phyloP scores from a whole-genome alignment of 768 basidiomycete species.

The Lactarius hatsudake region DNA sequence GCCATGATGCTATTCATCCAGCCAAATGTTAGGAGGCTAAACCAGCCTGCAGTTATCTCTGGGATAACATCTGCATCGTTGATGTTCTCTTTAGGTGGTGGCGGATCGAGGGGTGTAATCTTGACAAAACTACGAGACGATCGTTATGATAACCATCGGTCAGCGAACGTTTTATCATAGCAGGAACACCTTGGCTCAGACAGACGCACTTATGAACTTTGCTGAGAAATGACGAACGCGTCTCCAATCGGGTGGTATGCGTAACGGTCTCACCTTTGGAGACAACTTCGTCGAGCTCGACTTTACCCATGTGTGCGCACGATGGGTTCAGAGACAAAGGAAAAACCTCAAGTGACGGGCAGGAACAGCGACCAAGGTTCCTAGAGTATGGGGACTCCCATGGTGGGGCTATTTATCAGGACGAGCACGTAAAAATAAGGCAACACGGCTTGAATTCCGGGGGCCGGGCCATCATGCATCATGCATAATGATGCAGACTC shows the following conservation, averaged over 20 bases:
- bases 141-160: neutral
- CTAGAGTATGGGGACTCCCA: neutral
- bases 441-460: no score
- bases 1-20: constrained; percentile 75
- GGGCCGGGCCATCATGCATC: no score
- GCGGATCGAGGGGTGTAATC: constrained; percentile 30
- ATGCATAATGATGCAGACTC: no score
- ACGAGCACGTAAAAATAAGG: neutral
- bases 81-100: constrained; percentile 49
- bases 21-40: constrained; percentile 59
- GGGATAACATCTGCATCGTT: constrained; percentile 63
- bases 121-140: constrained; percentile 19
- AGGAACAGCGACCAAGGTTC: neutral
- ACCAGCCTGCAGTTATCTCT: constrained; percentile 60
- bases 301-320: neutral
- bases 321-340: neutral
- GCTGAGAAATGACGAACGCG: neutral
- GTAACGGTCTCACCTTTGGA: constrained; percentile 13
- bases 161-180: neutral
- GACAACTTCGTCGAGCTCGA: neutral
- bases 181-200: no score
- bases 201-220: constrained; percentile 8
- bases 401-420: neutral
- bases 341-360: neutral
- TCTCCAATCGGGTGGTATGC: neutral